phyloP scores from a whole-genome alignment of 768 basidiomycete species.

The Antrodiella citrinella region DNA sequence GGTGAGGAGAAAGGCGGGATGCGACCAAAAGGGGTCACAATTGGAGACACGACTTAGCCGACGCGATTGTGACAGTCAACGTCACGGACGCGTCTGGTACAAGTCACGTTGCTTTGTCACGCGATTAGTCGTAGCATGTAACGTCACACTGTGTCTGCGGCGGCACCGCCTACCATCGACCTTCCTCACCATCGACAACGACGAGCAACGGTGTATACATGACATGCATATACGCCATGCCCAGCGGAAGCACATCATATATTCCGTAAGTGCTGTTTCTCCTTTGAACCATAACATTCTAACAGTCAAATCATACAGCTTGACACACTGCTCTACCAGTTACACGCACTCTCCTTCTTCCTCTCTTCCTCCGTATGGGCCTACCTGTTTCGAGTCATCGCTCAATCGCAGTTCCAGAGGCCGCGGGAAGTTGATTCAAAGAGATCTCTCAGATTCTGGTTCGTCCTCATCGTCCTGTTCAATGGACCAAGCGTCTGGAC shows the following conservation, averaged over 20 bases:
- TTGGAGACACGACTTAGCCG: not conserved
- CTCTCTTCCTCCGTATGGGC: conserved; percentile 59
- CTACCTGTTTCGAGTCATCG: conserved; percentile 43
- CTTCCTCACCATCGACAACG: not conserved
- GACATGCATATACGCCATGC: conserved; percentile 25
- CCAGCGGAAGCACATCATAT: conserved; percentile 24
- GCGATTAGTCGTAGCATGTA: not conserved
- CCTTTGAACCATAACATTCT: not conserved
- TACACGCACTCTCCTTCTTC: conserved; percentile 72
- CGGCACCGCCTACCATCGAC: not conserved
- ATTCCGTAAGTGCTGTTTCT: conserved; percentile 14
- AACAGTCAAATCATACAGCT: conserved; percentile 33
- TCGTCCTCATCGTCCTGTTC: conserved; percentile 46
- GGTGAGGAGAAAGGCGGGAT: not conserved
- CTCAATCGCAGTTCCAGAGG: conserved; percentile 59
- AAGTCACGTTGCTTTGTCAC: not conserved
- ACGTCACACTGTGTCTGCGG: not conserved
- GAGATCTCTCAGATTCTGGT: conserved; percentile 63
- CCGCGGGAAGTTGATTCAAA: conserved; percentile 60
- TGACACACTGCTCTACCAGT: conserved; percentile 62
- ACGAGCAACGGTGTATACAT: conserved; percentile 13
- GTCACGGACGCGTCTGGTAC: not conserved
- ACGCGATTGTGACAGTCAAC: not conserved
- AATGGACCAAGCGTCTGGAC: conserved; percentile 55
- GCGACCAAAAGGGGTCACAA: not conserved